phyloP scores from a whole-genome alignment of 2,329 filamentous ascomycete species.

The Thelonectria blattea region DNA sequence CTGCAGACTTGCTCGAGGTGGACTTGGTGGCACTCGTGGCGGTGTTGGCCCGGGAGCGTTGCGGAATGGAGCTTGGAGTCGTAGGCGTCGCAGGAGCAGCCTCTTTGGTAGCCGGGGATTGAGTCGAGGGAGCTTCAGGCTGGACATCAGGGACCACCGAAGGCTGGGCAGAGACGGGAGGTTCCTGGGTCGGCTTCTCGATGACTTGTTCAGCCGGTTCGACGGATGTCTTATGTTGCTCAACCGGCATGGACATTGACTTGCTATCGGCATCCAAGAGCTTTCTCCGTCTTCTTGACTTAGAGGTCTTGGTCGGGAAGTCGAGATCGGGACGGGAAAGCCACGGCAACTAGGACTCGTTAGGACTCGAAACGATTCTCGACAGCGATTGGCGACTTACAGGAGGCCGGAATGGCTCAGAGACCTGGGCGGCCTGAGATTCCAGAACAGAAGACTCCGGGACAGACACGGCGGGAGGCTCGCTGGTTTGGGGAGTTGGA shows the following conservation, averaged over 20 bases:
- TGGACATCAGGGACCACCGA: slow-evolving; percentile 26
- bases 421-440: slow-evolving; percentile 28
- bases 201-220: slow-evolving; percentile 34
- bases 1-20: slow-evolving; percentile 36
- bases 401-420: slow-evolving; percentile 52
- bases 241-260: slow-evolving; percentile 51
- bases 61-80: slow-evolving; percentile 40
- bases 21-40: slow-evolving; percentile 31
- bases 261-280: slow-evolving; percentile 45
- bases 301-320: slow-evolving; percentile 53
- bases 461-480: slow-evolving; percentile 37
- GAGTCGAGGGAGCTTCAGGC: slow-evolving; percentile 28
- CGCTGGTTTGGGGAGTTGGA: slow-evolving; percentile 50
- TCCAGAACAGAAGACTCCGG: slow-evolving; percentile 35
- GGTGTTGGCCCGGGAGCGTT: slow-evolving; percentile 36
- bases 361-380: not conserved
- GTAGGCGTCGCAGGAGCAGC: slow-evolving; percentile 44
- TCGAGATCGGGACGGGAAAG: slow-evolving; percentile 55
- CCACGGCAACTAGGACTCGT: slow-evolving; percentile 60
- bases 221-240: slow-evolving; percentile 44
- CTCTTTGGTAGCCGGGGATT: slow-evolving; percentile 41
- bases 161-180: slow-evolving; percentile 22
- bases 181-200: slow-evolving; percentile 24
- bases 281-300: slow-evolving; percentile 52
- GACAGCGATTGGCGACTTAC: slow-evolving; percentile 45